Evolutionary conservation across 2,329 filamentous ascomycete species (phyloP).

Genomic region (Elsinoe ampelina): DNA sequence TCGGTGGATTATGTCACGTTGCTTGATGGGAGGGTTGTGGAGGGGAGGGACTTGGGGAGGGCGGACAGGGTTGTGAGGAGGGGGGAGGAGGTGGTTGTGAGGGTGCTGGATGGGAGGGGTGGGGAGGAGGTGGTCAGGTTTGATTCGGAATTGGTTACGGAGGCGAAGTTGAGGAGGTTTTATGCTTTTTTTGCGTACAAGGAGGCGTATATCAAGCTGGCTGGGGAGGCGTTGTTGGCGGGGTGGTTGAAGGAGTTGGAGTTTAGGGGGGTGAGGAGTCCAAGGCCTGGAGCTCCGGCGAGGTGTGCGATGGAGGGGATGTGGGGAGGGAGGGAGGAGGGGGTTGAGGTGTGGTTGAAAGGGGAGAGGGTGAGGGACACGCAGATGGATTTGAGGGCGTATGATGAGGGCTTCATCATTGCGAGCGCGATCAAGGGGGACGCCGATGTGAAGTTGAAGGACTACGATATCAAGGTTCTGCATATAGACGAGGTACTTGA

Average conservation of each 20-base stretch:
- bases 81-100: slow-evolving; percentile 31
- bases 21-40: slow-evolving; percentile 35
- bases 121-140: slow-evolving; percentile 30
- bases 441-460: slow-evolving; percentile 16
- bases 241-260: slow-evolving; percentile 63
- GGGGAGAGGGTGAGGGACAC: slow-evolving; percentile 42
- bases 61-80: slow-evolving; percentile 34
- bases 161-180: slow-evolving; percentile 58
- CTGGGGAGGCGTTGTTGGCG: slow-evolving; percentile 66
- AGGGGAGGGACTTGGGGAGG: slow-evolving; percentile 33
- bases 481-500: slow-evolving; percentile 13
- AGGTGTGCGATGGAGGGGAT: slow-evolving; percentile 35
- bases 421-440: slow-evolving; percentile 42
- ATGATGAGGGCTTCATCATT: slow-evolving; percentile 50
- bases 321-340: slow-evolving; percentile 39
- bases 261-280: slow-evolving; percentile 55
- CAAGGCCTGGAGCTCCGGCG: slow-evolving; percentile 35
- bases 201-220: slow-evolving; percentile 76
- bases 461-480: slow-evolving; percentile 1
- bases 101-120: slow-evolving; percentile 20
- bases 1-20: slow-evolving; percentile 36
- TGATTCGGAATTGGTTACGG: slow-evolving; percentile 40
- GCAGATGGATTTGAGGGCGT: slow-evolving; percentile 48
- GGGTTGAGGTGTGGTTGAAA: slow-evolving; percentile 43
- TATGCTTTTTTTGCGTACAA: slow-evolving; percentile 72